Evolutionary conservation across 2,329 filamentous ascomycete genomes (phyloP).

Genomic region (Truncatella angustata): DNA sequence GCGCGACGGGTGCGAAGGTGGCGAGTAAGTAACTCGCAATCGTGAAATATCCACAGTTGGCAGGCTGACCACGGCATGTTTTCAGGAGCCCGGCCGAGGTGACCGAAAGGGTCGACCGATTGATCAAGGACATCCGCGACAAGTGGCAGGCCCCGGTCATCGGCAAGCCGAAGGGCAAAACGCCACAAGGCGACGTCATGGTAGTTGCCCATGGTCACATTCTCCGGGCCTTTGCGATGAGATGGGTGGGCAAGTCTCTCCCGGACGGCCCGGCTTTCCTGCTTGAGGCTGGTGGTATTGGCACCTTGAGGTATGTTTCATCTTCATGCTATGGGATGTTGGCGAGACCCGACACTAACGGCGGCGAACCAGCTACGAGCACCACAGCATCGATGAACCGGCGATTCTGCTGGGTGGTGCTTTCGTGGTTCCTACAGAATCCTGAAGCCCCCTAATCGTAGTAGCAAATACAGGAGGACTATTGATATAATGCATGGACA

Average conservation of each 20-base stretch:
- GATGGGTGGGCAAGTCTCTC: conserved; percentile 75
- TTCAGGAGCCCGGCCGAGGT: conserved; percentile 68
- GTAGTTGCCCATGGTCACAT: conserved; percentile 92
- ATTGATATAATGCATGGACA: too few species aligned
- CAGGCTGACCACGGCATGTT: not conserved
- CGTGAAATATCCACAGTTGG: not conserved
- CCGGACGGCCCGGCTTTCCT: conserved; percentile 75
- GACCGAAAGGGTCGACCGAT: conserved; percentile 66
- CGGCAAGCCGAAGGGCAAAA: conserved; percentile 44
- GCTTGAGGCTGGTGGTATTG: conserved; percentile 85
- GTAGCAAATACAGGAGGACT: too few species aligned
- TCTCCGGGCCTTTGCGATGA: conserved; percentile 80
- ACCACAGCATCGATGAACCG: conserved; percentile 74
- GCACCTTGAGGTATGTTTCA: conserved; percentile 64
- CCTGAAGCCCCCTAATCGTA: too few species aligned
- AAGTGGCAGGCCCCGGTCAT: conserved; percentile 64
- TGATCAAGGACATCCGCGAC: conserved; percentile 73
- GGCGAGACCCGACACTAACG: not conserved
- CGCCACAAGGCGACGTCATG: conserved; percentile 62
- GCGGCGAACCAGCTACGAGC: conserved; percentile 63
- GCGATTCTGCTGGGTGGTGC: conserved; percentile 76
- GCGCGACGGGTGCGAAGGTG: conserved; percentile 81
- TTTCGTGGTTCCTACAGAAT: too few species aligned
- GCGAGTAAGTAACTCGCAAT: conserved; percentile 52
- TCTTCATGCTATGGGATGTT: not conserved